phyloP scores from a whole-genome alignment of 75 land plant genomes.

The Pseudotsuga menziesii region DNA sequence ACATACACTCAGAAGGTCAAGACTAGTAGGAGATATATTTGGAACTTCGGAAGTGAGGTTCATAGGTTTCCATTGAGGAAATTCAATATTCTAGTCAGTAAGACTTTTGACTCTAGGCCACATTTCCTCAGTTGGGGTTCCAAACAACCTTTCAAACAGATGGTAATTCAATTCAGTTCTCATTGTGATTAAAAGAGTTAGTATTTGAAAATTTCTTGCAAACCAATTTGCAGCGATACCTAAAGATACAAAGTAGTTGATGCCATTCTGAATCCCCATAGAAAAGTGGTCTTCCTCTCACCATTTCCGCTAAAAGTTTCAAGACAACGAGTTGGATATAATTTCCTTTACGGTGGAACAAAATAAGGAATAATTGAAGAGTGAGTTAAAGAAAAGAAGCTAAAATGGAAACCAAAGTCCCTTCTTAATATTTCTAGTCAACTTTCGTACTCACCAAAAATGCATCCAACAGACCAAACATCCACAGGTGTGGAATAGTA shows the following conservation, averaged over 20 bases:
- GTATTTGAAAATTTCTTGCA: no score
- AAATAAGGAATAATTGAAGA: no score
- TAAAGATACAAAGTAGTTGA: conserved; percentile 77
- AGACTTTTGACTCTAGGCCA: conserved; percentile 88
- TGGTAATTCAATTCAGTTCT: no score
- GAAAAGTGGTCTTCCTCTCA: conserved; percentile 60
- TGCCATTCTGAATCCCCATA: conserved; percentile 81
- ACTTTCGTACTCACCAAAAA: no score
- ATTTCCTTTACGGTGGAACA: no score
- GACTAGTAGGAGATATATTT: conserved; percentile 41
- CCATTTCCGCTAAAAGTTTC: conserved; percentile 53
- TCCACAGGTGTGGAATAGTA: no score
- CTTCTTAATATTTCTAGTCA: no score
- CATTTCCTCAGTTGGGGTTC: conserved; percentile 80
- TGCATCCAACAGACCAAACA: no score
- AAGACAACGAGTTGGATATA: no score
- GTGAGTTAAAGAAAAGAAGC: no score
- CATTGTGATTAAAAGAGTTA: no score
- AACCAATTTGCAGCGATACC: conserved; percentile 14
- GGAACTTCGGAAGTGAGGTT: conserved; percentile 63
- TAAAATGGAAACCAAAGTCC: no score
- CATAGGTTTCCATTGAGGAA: conserved; percentile 85
- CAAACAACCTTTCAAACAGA: conserved; percentile 47
- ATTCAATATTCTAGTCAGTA: conserved; percentile 89
- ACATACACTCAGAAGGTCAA: conserved; percentile 54